Evolutionary conservation across 106 monocot genomes (phyloP), one percentile per base, ranked within the genome.

Genomic region (Vanilla planifolia): DNA sequence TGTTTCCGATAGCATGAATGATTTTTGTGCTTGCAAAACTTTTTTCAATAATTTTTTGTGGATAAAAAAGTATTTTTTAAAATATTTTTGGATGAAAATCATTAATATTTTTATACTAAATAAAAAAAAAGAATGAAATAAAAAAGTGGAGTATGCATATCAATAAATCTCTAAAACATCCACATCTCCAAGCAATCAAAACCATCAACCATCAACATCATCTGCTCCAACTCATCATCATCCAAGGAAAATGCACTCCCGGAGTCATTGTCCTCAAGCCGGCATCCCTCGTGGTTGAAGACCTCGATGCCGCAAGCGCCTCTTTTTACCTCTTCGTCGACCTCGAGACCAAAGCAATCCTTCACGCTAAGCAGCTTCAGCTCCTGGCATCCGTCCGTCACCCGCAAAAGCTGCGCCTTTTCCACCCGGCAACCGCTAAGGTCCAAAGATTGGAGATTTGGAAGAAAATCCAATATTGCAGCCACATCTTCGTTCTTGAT

Each of bases 291-390:
- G 10, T 61, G 20, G 27, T 82, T 65, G 24, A 82, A 70, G 11
- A 30, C 20, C 39, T 63, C 8, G 6, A 77, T 69, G 5, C 29
- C 34, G 6, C 33, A 11, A n/a, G 17, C 63, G 9, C 63, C 46
- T 43, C 58, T 42, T 24, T 52, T 9, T 15, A 75, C 55, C 61
- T 84, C 72, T 20, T 69, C 79, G 56, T 75, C 68, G 1, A 25
- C 57, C 39, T 84, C 61, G 43, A 84, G 72, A 0, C 79, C 84
- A 32, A 76, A 32, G 42, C 79, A 84, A 15, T 65, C 61, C 5
- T 33, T 75, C 23, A 69, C 71, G 24, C 46, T 71, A 21, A 84
- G 37, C 15, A 56, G 67, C 55, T 72, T 65, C 57, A 84, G 57
- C 39, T 61, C 59, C 40, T n/a, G 46, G 36, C 71, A 79, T 1